These are phyloP conservation scores for Lactifluus subvellereus DNA, from an alignment of 768 basidiomycete genomes.

Conservation along the genomic window DNA sequence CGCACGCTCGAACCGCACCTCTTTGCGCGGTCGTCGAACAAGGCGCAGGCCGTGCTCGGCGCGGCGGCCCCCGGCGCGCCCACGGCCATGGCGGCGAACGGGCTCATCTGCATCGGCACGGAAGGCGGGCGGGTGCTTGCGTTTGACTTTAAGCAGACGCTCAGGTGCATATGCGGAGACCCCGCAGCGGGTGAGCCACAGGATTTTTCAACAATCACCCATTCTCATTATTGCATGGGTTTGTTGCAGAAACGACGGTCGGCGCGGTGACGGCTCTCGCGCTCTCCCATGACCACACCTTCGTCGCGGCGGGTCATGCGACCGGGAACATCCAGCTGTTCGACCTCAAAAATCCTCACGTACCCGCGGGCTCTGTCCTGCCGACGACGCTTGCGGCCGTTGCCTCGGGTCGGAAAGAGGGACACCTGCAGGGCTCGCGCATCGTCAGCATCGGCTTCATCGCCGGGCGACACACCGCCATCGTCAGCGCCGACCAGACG, in stretches of 20 bases:
- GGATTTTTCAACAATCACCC: not conserved
- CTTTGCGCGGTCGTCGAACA: conserved; percentile 47
- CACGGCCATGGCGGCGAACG: conserved; percentile 78
- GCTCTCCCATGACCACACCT: conserved; percentile 91
- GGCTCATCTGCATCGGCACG: conserved; percentile 85
- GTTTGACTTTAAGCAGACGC: conserved; percentile 85
- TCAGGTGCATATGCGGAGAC: conserved; percentile 73
- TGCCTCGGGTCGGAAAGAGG: conserved; percentile 73
- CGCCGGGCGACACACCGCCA: conserved; percentile 86
- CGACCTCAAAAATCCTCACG: conserved; percentile 64
- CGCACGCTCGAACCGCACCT: conserved; percentile 53
- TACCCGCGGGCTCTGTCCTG: conserved; percentile 60
- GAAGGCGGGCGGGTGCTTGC: conserved; percentile 71
- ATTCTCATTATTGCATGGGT: too few relatives aligned
- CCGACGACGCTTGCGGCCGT: conserved; percentile 67
- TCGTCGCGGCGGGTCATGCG: conserved; percentile 81
- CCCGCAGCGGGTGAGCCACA: conserved; percentile 49
- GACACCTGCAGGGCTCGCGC: conserved; percentile 73
- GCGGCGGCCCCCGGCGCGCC: conserved; percentile 56
- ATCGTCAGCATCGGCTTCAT: conserved; percentile 84
- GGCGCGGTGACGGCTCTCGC: conserved; percentile 86
- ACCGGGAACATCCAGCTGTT: conserved; percentile 83
- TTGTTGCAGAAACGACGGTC: conserved; percentile 44
- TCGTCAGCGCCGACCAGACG: conserved; percentile 83
- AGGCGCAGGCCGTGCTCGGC: conserved; percentile 58